Evolutionary conservation across 1,284 basidiomycete species (phyloP), one percentile per base, ranked within the genome.

Genomic region (Macrocystidia cucumis): DNA sequence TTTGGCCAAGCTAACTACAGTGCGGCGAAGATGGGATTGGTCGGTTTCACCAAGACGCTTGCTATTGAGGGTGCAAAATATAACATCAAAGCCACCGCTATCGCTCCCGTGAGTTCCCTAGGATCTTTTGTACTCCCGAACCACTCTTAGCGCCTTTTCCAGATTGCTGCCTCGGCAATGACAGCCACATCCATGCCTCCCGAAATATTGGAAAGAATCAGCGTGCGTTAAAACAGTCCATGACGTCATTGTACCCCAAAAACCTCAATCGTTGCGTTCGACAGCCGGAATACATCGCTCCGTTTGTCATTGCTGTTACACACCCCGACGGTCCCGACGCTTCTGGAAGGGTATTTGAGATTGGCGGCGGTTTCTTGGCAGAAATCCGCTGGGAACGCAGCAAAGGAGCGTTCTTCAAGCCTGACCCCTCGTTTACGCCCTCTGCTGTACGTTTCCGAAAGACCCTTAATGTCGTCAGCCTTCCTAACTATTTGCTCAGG

Each of bases 1-100:
- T 91, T 95, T 57, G 96, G 95, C 12, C 96, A 98, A 62, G 82
- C 91, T 12, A 98, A 98, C 63, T 90, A 89, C 55, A 86, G 82
- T 41, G 83, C 86, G 3, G 87, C 85, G 1, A 90, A 90, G 69
- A 91, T 92, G 88, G 90, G 79, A 52, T 73, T 96, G 28, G 72
- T 95, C 32, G 81, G 69, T 1, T 93, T 98, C 64, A 89, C 92
- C 18, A 92, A 91, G 58, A 92, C 95, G 2, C 76, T 99, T 17
- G 91, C 91, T 5, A 64, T 75, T 30, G 91, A 97, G 59, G 93
- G 93, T 30, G 82, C 72, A 31, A 96, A 97, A 64, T 96, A 98
- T 63, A 82, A 83, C 55, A 98, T 99, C 56, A 79, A 81, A 50
- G 76, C 84, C 9, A 87, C 85, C 45, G 85, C 74, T 14, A 88